phyloP scores from a whole-genome alignment of 768 basidiomycete species.

The Calocybe indica region DNA sequence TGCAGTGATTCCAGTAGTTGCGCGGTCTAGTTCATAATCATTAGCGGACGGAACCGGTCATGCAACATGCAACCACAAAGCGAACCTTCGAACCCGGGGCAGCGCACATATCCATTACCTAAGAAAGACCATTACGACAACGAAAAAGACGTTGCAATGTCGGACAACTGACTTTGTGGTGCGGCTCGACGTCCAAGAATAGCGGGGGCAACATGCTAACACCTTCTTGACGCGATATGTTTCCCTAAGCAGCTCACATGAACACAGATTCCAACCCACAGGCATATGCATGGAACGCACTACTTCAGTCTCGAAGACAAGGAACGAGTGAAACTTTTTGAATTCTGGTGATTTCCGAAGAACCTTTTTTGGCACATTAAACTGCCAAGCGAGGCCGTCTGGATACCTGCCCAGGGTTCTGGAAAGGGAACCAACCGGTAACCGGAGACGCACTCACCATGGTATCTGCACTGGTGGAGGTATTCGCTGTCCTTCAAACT shows the following conservation, averaged over 20 bases:
- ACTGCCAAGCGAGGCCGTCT: constrained; percentile 92
- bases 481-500: constrained; percentile 70
- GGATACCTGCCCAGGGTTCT: constrained; percentile 68
- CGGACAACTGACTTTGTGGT: constrained; percentile 60
- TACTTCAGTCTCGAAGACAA: constrained; percentile 97
- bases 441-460: constrained; percentile 49
- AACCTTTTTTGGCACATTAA: constrained; percentile 85
- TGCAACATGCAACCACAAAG: not conserved
- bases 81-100: constrained; percentile 93
- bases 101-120: constrained; percentile 97
- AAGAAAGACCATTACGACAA: not conserved
- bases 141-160: not conserved
- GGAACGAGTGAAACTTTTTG: constrained; percentile 91
- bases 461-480: constrained; percentile 79
- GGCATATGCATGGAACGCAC: constrained; percentile 40
- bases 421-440: constrained; percentile 1
- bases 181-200: constrained; percentile 89
- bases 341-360: constrained; percentile 86
- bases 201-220: constrained; percentile 99
- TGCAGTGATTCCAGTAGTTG: constrained; percentile 96
- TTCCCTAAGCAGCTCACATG: constrained; percentile 52
- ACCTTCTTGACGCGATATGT: constrained; percentile 92
- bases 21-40: constrained; percentile 57
- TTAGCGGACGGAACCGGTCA: not conserved
- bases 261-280: not conserved